These are phyloP conservation scores for Aspergillus affinis DNA, from an alignment of 495 filamentous ascomycete species.

Conservation along the genomic window DNA sequence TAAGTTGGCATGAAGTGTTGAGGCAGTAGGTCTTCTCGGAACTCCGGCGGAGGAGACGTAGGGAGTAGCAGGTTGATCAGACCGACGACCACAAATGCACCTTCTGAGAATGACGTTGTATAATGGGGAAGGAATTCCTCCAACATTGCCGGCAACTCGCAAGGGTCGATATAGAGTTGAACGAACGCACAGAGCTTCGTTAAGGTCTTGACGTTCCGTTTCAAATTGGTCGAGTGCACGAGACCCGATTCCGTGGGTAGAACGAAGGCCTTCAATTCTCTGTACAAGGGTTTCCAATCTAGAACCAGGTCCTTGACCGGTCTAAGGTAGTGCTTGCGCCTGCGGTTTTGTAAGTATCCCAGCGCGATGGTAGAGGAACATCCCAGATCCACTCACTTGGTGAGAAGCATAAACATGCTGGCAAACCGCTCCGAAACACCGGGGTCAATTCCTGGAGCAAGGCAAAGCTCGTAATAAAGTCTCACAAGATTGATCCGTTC, in stretches of 20 bases:
- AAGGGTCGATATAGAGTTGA: constrained; percentile 88
- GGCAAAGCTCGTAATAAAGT: constrained; percentile 90
- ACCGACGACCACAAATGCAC: constrained; percentile 84
- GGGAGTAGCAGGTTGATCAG: constrained; percentile 84
- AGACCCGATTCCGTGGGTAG: constrained; percentile 76
- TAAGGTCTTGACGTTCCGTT: constrained; percentile 70
- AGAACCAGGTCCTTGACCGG: constrained; percentile 83
- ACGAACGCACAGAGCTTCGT: constrained; percentile 86
- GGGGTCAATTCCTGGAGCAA: constrained; percentile 86
- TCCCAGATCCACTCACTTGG: constrained; percentile 61
- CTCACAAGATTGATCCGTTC: constrained; percentile 80
- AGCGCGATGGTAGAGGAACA: constrained; percentile 1
- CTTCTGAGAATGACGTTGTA: constrained; percentile 85
- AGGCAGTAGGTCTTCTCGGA: constrained; percentile 70
- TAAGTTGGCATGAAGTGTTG: constrained; percentile 84
- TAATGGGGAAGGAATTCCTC: constrained; percentile 95
- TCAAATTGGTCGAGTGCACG: constrained; percentile 60
- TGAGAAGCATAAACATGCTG: constrained; percentile 93
- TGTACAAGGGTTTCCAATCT: constrained; percentile 91
- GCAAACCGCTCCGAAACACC: constrained; percentile 84
- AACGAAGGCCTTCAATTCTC: constrained; percentile 85
- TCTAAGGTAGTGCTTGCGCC: constrained; percentile 92
- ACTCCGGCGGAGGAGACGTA: constrained; percentile 72
- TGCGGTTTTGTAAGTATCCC: constrained; percentile 43
- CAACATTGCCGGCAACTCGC: constrained; percentile 81